Evolutionary conservation across 2,329 filamentous ascomycete species (phyloP), one percentile per base, ranked within the genome.

Genomic region (Colletotrichum cordylinicola): DNA sequence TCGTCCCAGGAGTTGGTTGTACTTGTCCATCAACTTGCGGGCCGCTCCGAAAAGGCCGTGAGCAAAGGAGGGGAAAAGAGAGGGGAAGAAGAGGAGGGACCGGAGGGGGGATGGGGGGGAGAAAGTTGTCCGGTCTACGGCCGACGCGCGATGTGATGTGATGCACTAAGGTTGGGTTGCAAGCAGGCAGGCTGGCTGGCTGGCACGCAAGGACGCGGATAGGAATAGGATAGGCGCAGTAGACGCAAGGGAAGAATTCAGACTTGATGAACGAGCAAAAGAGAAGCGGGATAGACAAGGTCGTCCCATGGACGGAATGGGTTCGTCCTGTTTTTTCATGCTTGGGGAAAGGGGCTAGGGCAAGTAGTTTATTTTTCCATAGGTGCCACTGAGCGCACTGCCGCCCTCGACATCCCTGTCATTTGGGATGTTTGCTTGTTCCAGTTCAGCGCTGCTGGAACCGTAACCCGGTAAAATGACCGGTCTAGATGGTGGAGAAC

Each of bases 21-120:
- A 35, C 21, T 48, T 69, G 64, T 76, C 74, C 74, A 76, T 76
- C 74, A 66, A 70, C 70, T n/a, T 66, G 62, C 74, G 71, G 70
- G 37, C 70, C 65, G 70, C 64, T 39, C 64, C 65, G 64, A 48
- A 33, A 48, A 74, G 58, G 33, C 58, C 58, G 67, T 58, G 56
- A 39, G 56, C 58, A 43, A 37, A 48, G 60, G 70, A 70, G 52
- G 70, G 67, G 39, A 60, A 70, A 27, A 56, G 61, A 48, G 67
- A 74, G 18, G 67, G 62, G 31, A 56, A 33, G 52, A 61, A 43
- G 39, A 66, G 64, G 43, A 58, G 39, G 31, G 39, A 61, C 31
- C 29, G 58, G 65, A 43, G 29, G 29, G 39, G 55, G 29, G 64
- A 56, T 29, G 24, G 52, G 33, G 67, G 71, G 56, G 56, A n/a